Conservation (phyloP, 2,329 filamentous ascomycete species). For the Xylariaceae sp. region DNA sequence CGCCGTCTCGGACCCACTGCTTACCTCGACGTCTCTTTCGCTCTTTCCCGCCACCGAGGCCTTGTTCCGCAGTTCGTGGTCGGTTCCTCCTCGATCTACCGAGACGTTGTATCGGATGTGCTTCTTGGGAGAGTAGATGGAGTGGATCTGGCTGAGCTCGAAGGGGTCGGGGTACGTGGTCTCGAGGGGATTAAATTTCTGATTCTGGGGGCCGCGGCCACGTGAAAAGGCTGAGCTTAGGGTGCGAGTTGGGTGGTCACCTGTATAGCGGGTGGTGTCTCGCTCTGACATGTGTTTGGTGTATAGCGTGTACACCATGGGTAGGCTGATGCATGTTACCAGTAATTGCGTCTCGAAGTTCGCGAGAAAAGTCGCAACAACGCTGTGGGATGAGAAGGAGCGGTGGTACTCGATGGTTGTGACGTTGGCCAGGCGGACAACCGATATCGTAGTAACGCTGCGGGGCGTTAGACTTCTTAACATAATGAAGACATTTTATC, state of each 20-base stretch:
- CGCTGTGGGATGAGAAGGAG: slow-evolving; percentile 16
- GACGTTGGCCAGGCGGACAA: slow-evolving; percentile 13
- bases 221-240: slow-evolving; percentile 7
- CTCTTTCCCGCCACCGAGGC: slow-evolving; percentile 10
- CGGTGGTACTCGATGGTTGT: slow-evolving; percentile 14
- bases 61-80: slow-evolving; percentile 4
- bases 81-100: slow-evolving; percentile 3
- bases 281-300: slow-evolving; percentile 5
- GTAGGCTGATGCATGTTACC: slow-evolving; percentile 17
- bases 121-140: slow-evolving; percentile 4
- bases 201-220: slow-evolving; percentile 4
- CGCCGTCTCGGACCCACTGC: not conserved
- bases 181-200: slow-evolving; percentile 10
- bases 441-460: slow-evolving; percentile 15
- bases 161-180: slow-evolving; percentile 10
- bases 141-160: slow-evolving; percentile 8
- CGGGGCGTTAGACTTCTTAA: not conserved
- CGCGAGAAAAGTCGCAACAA: slow-evolving; percentile 13
- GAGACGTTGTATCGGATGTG: slow-evolving; percentile 10
- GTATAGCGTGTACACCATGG: slow-evolving; percentile 15
- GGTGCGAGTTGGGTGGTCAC: slow-evolving; percentile 3
- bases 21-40: slow-evolving; percentile 8
- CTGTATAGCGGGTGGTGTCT: not conserved
- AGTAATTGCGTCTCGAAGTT: slow-evolving; percentile 11
- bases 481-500: too few relatives aligned